Conservation (phyloP, 331 rosid species). For the Pyracantha coccinea region DNA sequence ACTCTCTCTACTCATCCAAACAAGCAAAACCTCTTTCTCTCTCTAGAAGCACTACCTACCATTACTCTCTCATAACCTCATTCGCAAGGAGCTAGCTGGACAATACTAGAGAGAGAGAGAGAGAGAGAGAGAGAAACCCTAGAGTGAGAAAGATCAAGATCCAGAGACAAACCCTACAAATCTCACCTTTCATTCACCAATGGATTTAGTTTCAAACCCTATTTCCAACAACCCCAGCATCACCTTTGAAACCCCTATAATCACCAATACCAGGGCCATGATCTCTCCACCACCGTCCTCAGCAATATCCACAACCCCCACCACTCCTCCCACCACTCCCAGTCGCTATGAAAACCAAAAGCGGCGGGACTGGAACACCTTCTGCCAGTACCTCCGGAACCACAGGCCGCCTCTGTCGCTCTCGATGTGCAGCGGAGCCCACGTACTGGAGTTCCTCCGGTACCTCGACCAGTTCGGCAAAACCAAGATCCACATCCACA, state of each 20-base stretch:
- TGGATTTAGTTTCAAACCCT: conserved; percentile 50
- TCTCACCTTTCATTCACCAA: background rate
- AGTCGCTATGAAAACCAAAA: conserved; percentile 84
- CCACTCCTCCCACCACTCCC: conserved; percentile 21
- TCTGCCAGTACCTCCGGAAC: conserved; percentile 68
- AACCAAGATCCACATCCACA: conserved; percentile 62
- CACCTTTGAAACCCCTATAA: conserved; percentile 8
- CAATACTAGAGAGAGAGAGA: background rate
- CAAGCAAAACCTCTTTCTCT: background rate
- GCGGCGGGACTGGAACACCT: conserved; percentile 83
- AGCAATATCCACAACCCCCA: background rate
- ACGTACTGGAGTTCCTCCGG: conserved; percentile 73
- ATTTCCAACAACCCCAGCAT: conserved; percentile 6
- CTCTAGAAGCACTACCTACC: background rate
- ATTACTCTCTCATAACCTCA: background rate
- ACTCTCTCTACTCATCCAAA: background rate
- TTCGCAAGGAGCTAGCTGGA: background rate
- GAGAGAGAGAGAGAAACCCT: background rate
- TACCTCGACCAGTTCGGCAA: conserved; percentile 82
- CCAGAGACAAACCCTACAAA: background rate
- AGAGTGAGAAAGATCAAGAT: background rate
- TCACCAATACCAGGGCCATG: background rate
- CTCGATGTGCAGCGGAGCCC: conserved; percentile 50
- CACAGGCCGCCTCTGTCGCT: conserved; percentile 58
- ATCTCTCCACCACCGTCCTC: background rate